Conservation (phyloP, 73 alveolate genomes). For the Paramecium bursaria region DNA sequence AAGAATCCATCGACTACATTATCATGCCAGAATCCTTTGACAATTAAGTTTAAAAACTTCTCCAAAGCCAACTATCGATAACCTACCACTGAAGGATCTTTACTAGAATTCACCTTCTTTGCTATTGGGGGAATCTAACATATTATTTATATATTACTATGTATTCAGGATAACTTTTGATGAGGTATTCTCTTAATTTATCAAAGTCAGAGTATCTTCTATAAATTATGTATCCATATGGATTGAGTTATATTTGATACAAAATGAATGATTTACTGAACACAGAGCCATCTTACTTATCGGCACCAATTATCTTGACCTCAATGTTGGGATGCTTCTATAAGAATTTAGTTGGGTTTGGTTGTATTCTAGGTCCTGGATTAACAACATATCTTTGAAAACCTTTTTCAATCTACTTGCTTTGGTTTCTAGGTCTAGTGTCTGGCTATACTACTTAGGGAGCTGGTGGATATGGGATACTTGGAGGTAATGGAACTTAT, state of each 20-base stretch:
- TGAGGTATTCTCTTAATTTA: conserved; percentile 43
- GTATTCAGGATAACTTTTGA: conserved; percentile 41
- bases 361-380: not conserved
- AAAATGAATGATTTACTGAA: conserved; percentile 19
- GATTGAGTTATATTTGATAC: not conserved
- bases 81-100: not conserved
- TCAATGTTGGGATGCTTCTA: conserved; percentile 46
- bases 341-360: not conserved
- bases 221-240: conserved; percentile 28
- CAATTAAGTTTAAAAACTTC: conserved; percentile 3
- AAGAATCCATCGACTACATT: conserved; percentile 7
- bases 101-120: conserved; percentile 37
- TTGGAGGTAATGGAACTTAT: conserved; percentile 10
- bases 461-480: not conserved
- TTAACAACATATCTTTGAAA: not conserved
- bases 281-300: conserved; percentile 1
- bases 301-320: not conserved
- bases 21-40: conserved; percentile 44
- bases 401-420: not conserved
- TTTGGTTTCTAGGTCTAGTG: not conserved
- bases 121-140: conserved; percentile 43
- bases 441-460: not conserved
- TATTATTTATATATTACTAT: not conserved
- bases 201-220: conserved; percentile 55
- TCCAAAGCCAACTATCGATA: conserved; percentile 20